Evolutionary conservation across 2,329 filamentous ascomycete species (phyloP).

Genomic region (Mariannaea sp.): DNA sequence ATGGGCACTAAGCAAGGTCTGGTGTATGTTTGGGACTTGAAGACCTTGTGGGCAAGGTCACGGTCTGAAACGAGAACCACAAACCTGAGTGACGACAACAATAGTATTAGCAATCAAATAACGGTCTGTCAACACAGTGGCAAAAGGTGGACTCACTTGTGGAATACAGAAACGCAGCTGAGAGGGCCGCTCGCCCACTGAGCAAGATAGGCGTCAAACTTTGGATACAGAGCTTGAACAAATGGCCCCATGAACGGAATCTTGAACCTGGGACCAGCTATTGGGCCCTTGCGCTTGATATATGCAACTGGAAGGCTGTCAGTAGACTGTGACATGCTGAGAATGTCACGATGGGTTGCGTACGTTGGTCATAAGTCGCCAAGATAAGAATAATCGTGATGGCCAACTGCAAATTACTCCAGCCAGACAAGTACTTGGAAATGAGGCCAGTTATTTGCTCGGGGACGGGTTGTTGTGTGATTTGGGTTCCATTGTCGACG

Average conservation of each 20-base stretch:
- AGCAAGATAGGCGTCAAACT: conserved; percentile 72
- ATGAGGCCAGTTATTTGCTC: conserved; percentile 9
- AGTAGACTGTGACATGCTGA: neutral
- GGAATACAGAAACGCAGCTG: conserved; percentile 83
- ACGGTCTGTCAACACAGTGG: rapidly evolving
- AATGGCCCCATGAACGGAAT: conserved; percentile 77
- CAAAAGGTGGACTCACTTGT: conserved; percentile 63
- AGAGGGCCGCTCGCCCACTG: conserved; percentile 81
- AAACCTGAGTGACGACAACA: conserved; percentile 56
- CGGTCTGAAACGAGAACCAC: conserved; percentile 78
- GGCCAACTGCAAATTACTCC: conserved; percentile 21
- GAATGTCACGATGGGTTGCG: neutral
- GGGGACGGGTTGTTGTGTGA: neutral
- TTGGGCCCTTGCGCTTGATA: conserved; percentile 63
- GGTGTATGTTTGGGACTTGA: conserved; percentile 76
- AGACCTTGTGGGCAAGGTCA: conserved; percentile 79
- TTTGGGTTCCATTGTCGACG: conserved; percentile 12
- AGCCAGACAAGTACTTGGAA: conserved; percentile 11
- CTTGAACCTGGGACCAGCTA: conserved; percentile 67
- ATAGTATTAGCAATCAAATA: neutral
- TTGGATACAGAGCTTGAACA: conserved; percentile 73
- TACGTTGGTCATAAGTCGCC: conserved; percentile 49
- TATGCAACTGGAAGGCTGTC: conserved; percentile 57
- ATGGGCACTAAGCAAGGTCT: conserved; percentile 80
- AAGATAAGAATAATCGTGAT: conserved; percentile 41